Evolutionary conservation across 331 rosid genomes (phyloP), one percentile per base, ranked within the genome.

Genomic region (Malus hybrid): DNA sequence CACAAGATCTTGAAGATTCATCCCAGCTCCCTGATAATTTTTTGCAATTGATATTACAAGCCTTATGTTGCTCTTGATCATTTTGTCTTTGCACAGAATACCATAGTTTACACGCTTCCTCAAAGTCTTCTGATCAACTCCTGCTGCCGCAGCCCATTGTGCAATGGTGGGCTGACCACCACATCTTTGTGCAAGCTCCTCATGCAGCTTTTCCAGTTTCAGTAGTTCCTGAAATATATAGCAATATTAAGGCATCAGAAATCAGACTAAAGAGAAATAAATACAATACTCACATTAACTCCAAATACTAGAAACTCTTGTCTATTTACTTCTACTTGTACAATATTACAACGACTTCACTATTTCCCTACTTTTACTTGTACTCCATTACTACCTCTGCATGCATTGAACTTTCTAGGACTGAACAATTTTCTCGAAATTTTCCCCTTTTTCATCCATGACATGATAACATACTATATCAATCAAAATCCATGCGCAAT

Each of bases 101-200:
- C 99, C 99, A 69, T 92, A 76, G 76, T 89, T 87, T 83, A 94
- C 68, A 28, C 92, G 96, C 81, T 64, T 85, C 82, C 96, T 90
- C 78, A 94, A 83, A 67, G 92, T 92, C 78, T 82, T 87, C 83
- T 84, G 93, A 75, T 94, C 93, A 76, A 94, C 82, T 67, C 96
- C 96, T 52, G 97, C 99, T 44, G 91, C 94, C 58, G 97, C 90
- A 65, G 99, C 97, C 99, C 99, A 92, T 77, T 92, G 97, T 52
- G 88, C 89, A 66, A 86, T 87, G 16, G 96, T 87, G 52, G 97
- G 97, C 79, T 82, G 82, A 68, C 85, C 79, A 22, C 96, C 96
- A 55, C 78, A 94, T 79, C 97, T 88, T 84, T 89, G 89, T 5
- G 78, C 66, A 61, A 94, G 89, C 76, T 92, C 97, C 77, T 82